A percentile compares a stretch with the other conserved stretches of the same genome.
Evolutionary conservation across 805 yeast genomes (phyloP).

Genomic region (Schwanniomyces yamadae): DNA sequence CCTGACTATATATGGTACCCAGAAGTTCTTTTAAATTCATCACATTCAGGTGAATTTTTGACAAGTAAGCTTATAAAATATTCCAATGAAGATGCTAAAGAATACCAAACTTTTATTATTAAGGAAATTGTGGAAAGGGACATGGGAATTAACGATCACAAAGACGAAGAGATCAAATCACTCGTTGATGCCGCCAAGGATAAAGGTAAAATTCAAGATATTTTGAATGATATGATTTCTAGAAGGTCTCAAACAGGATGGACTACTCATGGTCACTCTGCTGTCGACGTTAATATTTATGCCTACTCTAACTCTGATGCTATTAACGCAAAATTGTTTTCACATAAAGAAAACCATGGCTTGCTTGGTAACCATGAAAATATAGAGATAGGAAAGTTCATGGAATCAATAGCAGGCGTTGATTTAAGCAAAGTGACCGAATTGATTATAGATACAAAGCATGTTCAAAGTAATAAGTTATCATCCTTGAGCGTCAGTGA

Average conservation of each 20-base stretch:
- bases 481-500: background rate
- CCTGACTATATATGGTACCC: slow-evolving; percentile 93
- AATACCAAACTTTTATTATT: slow-evolving; percentile 46
- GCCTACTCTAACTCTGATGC: slow-evolving; percentile 63
- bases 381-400: slow-evolving; percentile 75
- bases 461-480: slow-evolving; percentile 29
- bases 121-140: slow-evolving; percentile 58
- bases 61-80: slow-evolving; percentile 44
- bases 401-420: slow-evolving; percentile 54
- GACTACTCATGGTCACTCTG: slow-evolving; percentile 95
- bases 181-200: slow-evolving; percentile 17
- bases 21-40: slow-evolving; percentile 63
- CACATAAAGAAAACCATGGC: slow-evolving; percentile 28
- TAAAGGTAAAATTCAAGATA: slow-evolving; percentile 45
- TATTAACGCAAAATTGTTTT: slow-evolving; percentile 38
- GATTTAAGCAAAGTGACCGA: slow-evolving; percentile 51
- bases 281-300: slow-evolving; percentile 92
- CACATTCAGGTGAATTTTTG: slow-evolving; percentile 76
- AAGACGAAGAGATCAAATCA: slow-evolving; percentile 46
- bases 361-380: slow-evolving; percentile 84
- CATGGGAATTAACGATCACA: slow-evolving; percentile 63
- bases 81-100: slow-evolving; percentile 12
- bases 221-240: slow-evolving; percentile 70
- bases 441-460: slow-evolving; percentile 49
- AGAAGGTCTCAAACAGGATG: slow-evolving; percentile 90